Evolutionary conservation across 768 basidiomycete genomes (phyloP).

Genomic region (Termitomyces sp.): DNA sequence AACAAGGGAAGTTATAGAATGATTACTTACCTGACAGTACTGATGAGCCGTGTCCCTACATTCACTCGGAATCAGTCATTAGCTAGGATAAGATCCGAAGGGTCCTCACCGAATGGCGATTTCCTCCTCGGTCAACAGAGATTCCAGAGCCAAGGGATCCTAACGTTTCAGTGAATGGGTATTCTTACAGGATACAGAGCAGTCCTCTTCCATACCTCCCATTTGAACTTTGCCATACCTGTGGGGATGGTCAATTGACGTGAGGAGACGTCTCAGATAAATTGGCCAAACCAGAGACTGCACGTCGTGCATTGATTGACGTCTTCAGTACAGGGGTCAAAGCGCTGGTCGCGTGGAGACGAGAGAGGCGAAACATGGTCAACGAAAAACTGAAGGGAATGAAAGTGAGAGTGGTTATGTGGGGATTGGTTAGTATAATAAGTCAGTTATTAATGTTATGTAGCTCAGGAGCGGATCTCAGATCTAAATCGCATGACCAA

Average conservation of each 20-base stretch:
- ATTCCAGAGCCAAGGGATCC: slow-evolving; percentile 83
- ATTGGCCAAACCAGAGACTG: slow-evolving; percentile 21
- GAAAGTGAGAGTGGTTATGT: neutral
- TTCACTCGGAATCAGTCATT: neutral
- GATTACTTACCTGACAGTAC: slow-evolving; percentile 66
- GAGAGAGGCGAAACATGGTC: slow-evolving; percentile 12
- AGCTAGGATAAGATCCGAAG: neutral
- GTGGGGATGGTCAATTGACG: neutral
- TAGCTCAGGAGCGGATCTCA: neutral
- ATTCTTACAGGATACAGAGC: neutral
- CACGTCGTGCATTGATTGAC: slow-evolving; percentile 14
- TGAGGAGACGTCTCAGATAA: neutral
- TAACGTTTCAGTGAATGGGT: slow-evolving; percentile 21
- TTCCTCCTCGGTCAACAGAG: slow-evolving; percentile 85
- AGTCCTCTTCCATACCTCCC: slow-evolving; percentile 29
- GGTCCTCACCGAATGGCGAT: slow-evolving; percentile 69
- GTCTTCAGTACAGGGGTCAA: neutral
- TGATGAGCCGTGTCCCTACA: slow-evolving; percentile 70
- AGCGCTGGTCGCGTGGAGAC: neutral
- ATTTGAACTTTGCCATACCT: slow-evolving; percentile 39
- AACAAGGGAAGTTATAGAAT: neutral
- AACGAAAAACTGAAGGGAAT: neutral
- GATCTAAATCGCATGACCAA: neutral
- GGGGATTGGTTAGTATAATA: neutral
- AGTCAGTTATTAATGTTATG: no score